phyloP scores from a whole-genome alignment of 2,329 filamentous ascomycete species.

The Xylaria sp. region DNA sequence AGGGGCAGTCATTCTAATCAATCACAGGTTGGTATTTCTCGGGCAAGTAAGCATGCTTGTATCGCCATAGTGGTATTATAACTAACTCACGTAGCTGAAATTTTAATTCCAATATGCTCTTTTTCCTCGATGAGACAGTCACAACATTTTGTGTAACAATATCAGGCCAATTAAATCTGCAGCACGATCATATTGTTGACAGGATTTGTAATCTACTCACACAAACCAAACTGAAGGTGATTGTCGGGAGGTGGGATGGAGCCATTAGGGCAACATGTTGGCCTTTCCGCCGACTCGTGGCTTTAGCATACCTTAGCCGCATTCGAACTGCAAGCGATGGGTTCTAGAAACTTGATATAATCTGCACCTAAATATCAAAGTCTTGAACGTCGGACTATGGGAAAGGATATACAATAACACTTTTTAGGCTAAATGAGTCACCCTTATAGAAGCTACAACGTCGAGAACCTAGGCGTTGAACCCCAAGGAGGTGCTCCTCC shows the following conservation, averaged over 20 bases:
- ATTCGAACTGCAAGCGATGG: not conserved
- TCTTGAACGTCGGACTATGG: not conserved
- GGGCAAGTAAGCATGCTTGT: too few relatives aligned
- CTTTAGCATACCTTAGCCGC: not conserved
- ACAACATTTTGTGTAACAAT: not conserved
- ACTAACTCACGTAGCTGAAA: not conserved
- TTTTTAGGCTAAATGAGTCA: slow-evolving; percentile 30
- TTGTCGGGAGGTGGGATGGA: not conserved
- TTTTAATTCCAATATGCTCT: not conserved
- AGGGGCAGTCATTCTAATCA: not conserved
- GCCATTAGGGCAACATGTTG: not conserved
- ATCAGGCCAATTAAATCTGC: too few relatives aligned
- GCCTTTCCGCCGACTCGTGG: not conserved
- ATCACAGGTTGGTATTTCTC: not conserved
- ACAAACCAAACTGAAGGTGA: not conserved
- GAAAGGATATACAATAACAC: slow-evolving; percentile 1
- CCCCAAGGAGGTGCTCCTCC: slow-evolving; percentile 20
- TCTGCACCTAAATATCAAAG: not conserved
- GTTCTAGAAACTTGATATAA: not conserved
- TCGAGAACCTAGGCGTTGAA: slow-evolving; percentile 1
- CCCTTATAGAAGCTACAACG: not conserved
- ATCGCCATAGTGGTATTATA: not conserved
- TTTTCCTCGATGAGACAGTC: not conserved
- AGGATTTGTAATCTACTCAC: not conserved
- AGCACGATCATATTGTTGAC: not conserved